Base-by-base conservation (phyloP, 192 early-diverging fungal species). In the Helicostylum pulchrum region DNA sequence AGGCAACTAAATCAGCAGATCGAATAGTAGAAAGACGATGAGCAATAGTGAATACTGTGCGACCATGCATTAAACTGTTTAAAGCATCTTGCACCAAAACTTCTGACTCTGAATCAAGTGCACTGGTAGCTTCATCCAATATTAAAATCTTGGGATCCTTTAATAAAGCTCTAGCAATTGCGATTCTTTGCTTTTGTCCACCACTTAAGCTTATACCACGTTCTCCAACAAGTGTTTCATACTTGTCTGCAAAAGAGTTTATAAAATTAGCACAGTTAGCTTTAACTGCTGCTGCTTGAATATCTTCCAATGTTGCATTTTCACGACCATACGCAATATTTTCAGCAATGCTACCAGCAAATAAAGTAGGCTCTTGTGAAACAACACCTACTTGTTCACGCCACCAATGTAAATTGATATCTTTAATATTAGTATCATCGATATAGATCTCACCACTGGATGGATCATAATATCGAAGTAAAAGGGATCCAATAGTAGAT, bases 251-350 rank as follows among this genome's bases (percentile, higher is more conserved):
- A 44, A 88, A 77, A 14, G 59, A 21, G 1, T 64, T 57, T 66
- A 91, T 82, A 59, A 91, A 91, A 11, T 82, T 78, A 62, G 87
- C 81, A 61, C 85, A 81, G 67, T 92, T 91, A 53, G 92, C 93
- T 55, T 83, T 78, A 15, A 73, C 71, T 7, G 92, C 92, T 0
- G 88, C 92, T 2, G 71, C 64, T 47, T 84, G 68, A 51, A 97
- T 87, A 15, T 86, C 78, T 8, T 78, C 80, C 48, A 89, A 72
- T 0, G 88, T 84, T 14, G 90, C 87, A 49, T 67, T 20, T 45
- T 71, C 53, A 36, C 68, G 66, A 7, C 85, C 88, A 64, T 88
- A 89, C 7, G 81, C 68, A 46, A 88, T 81, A 64, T 92, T 92
- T n/a, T 92, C 88, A 26, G 72, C 71, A 61, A 92, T 87, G 76